Conservation (phyloP, 1,284 basidiomycete genomes). For the Apiotrichum montevideense region DNA sequence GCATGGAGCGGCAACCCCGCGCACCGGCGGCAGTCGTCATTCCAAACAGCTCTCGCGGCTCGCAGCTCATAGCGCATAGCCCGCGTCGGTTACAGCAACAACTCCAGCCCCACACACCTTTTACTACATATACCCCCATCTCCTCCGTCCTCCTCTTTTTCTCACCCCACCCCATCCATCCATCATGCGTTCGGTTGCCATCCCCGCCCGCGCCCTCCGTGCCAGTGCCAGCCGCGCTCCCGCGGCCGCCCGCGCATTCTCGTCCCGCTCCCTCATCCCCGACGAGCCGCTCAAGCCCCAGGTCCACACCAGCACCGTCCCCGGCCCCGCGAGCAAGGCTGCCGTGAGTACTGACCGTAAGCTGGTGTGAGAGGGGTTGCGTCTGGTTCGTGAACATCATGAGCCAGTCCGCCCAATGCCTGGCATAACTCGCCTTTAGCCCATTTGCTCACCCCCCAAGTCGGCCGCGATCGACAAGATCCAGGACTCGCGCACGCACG, state of each 20-base stretch:
- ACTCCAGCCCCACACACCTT: not conserved
- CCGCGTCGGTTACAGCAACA: not conserved
- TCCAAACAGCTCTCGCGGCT: no score
- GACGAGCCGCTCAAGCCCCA: conserved; percentile 22
- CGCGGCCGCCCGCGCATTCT: conserved; percentile 16
- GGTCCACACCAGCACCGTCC: conserved; percentile 20
- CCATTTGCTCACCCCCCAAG: conserved; percentile 8
- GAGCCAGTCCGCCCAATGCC: no score
- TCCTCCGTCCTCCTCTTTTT: not conserved
- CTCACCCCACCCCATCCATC: not conserved
- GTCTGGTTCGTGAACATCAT: no score
- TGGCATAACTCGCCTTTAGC: no score
- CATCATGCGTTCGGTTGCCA: conserved; percentile 6
- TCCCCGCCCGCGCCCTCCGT: conserved; percentile 4
- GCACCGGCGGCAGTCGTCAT: no score
- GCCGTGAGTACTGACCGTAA: conserved; percentile 9
- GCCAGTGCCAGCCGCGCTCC: not conserved
- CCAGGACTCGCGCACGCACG: conserved; percentile 23
- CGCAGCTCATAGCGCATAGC: no score
- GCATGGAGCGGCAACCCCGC: no score
- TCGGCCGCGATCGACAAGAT: conserved; percentile 21
- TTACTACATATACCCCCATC: not conserved
- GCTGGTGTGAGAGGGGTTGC: no score
- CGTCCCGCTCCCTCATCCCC: conserved; percentile 22
- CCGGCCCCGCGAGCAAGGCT: conserved; percentile 23